A percentile compares a stretch with the other conserved stretches of the same genome.
Evolutionary conservation across 441 rosid species (phyloP).

Genomic region (Arabidopsis lyrata): DNA sequence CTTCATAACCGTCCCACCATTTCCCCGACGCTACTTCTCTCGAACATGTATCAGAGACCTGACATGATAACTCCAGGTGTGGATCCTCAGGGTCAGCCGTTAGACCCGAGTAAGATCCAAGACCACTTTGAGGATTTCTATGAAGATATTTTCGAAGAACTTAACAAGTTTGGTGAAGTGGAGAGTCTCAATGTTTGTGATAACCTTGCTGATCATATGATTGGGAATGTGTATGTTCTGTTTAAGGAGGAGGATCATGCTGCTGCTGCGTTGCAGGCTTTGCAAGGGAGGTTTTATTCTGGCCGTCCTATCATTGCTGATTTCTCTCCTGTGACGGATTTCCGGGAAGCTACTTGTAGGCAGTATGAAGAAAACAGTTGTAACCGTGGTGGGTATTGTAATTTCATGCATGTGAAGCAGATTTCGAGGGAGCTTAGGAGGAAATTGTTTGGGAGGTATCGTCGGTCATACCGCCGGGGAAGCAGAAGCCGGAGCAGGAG

Average conservation of each 20-base stretch:
- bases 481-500: conserved; percentile 61
- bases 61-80: conserved; percentile 70
- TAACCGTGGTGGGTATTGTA: conserved; percentile 65
- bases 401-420: conserved; percentile 62
- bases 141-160: conserved; percentile 46
- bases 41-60: conserved; percentile 51
- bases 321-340: conserved; percentile 82
- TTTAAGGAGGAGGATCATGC: conserved; percentile 88
- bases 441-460: conserved; percentile 61
- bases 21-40: conserved; percentile 46
- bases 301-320: conserved; percentile 86
- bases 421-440: conserved; percentile 60
- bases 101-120: conserved; percentile 61
- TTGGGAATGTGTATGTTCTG: conserved; percentile 83
- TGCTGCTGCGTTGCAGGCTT: conserved; percentile 64
- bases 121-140: conserved; percentile 61
- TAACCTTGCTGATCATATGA: conserved; percentile 84
- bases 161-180: conserved; percentile 54
- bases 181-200: conserved; percentile 80
- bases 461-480: conserved; percentile 48
- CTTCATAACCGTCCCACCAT: conserved; percentile 55
- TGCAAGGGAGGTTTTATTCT: conserved; percentile 68
- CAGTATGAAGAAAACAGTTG: conserved; percentile 81
- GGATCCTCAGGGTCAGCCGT: conserved; percentile 55
- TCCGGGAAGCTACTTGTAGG: conserved; percentile 85